A percentile compares a stretch with the other conserved stretches of the same genome.
These are phyloP conservation scores for Saccharomycopsis crataegensis DNA, from an alignment of 1,139 yeast genomes.

Conservation along the genomic window DNA sequence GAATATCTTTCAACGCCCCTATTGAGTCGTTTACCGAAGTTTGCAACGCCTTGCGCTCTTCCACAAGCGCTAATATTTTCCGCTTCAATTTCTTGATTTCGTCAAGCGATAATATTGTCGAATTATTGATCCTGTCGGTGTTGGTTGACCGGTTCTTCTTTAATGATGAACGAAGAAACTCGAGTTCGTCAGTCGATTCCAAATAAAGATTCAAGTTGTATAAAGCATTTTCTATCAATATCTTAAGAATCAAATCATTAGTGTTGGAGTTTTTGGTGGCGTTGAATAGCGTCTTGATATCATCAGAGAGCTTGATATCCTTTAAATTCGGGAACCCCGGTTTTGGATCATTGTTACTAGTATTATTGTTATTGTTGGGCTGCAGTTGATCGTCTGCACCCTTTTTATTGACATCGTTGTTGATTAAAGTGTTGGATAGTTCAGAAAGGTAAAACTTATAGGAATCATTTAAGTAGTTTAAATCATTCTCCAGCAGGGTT, in stretches of 20 bases:
- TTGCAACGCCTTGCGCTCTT: constrained; percentile 6
- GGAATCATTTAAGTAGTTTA: constrained; percentile 17
- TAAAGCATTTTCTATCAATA: constrained; percentile 21
- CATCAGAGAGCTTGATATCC: constrained; percentile 15
- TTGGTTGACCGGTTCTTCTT: not conserved
- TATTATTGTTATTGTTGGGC: not conserved
- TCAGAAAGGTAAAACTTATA: constrained; percentile 18
- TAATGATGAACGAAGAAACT: constrained; percentile 12
- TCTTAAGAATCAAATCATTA: constrained; percentile 18
- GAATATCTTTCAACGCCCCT: constrained; percentile 16
- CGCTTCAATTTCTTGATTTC: constrained; percentile 17
- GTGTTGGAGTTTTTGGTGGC: constrained; percentile 18
- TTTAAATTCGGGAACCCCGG: constrained; percentile 5
- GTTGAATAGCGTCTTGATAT: constrained; percentile 16
- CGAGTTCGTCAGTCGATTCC: constrained; percentile 10
- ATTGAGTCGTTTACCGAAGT: constrained; percentile 4
- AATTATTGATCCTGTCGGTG: not conserved
- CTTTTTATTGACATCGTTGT: not conserved
- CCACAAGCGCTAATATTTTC: constrained; percentile 1
- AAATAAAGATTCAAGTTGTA: constrained; percentile 17
- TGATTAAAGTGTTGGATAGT: constrained; percentile 14
- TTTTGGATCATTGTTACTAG: not conserved
- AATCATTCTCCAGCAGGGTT: not conserved
- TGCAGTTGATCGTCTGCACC: not conserved
- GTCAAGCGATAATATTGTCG: constrained; percentile 16